Evolutionary conservation across 2,329 filamentous ascomycete species (phyloP).

Genomic region (Colletotrichum sp.): DNA sequence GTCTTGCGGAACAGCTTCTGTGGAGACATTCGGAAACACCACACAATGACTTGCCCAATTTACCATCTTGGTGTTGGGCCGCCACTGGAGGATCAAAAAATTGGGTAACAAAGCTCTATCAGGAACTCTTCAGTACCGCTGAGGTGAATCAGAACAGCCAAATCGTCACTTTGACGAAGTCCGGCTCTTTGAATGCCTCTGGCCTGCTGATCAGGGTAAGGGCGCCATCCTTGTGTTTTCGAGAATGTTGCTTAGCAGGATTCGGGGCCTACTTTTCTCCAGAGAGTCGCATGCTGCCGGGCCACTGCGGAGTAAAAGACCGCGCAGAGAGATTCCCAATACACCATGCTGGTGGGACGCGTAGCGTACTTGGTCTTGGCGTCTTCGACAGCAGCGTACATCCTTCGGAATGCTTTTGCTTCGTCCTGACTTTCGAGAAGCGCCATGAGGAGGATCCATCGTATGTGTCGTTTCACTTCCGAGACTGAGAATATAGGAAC

Average conservation of each 20-base stretch:
- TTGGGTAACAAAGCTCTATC: too few species aligned
- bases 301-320: background rate
- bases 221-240: accelerated
- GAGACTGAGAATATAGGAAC: too few species aligned
- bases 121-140: too few species aligned
- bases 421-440: background rate
- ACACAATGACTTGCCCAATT: accelerated
- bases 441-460: background rate
- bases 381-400: background rate
- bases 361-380: background rate
- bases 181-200: background rate
- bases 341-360: too few species aligned
- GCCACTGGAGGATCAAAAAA: background rate
- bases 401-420: background rate
- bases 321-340: background rate
- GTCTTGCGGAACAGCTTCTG: background rate
- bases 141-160: background rate
- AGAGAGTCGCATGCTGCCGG: too few species aligned
- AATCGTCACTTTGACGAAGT: background rate
- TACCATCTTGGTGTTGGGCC: background rate
- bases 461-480: background rate
- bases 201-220: background rate
- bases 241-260: background rate
- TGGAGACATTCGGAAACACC: background rate
- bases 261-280: too few species aligned